Base-by-base conservation (phyloP, 495 filamentous ascomycete species). In the Daldinia bambusicola region DNA sequence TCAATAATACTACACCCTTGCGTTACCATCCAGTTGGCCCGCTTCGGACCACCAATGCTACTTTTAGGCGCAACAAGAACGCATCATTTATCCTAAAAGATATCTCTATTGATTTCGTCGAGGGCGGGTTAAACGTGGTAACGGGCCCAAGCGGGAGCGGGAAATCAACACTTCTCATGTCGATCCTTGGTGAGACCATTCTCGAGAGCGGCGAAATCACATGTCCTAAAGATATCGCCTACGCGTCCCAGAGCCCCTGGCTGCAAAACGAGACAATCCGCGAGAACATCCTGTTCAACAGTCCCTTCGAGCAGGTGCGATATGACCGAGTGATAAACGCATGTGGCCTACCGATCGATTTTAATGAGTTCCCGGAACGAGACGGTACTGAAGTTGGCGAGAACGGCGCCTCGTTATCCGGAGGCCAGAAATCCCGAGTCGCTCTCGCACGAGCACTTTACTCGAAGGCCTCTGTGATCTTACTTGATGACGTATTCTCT, bases 401-500 rank as follows among this genome's bases (percentile, higher is more conserved):
- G 66, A 81, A 89, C 55, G 90, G 90, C 0, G 86, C 90, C 5
- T 89, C 89, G 36, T 78, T 93, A 6, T 90, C 88, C 0, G 90
- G 90, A 51, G 90, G 90, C 0, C 90, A 93, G 58, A 90, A 89
- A 67, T 89, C 90, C 61, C 84, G 90, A 18, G 85, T 92, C 34
- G 88, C 90, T 34, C 81, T 92, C 12, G 90, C 90, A 20, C 83
- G 90, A 63, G 90, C 90, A 14, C 82, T 92, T 2, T 93, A 92
- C 67, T 91, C 89, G 40, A 82, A 84, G 18, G 84, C 90, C 8
- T 83, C 84, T 2, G 80, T 91, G 6, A 78, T 93, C 12, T 75
- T 91, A 9, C 83, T 93, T 9, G 90, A 93, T 69, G 90, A 93
- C 71, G 89, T 91, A 10, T 81, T 93, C 32, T 91, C 89, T 0